phyloP scores from a whole-genome alignment of 2,329 filamentous ascomycete species.

The Mollisiaceae sp. region DNA sequence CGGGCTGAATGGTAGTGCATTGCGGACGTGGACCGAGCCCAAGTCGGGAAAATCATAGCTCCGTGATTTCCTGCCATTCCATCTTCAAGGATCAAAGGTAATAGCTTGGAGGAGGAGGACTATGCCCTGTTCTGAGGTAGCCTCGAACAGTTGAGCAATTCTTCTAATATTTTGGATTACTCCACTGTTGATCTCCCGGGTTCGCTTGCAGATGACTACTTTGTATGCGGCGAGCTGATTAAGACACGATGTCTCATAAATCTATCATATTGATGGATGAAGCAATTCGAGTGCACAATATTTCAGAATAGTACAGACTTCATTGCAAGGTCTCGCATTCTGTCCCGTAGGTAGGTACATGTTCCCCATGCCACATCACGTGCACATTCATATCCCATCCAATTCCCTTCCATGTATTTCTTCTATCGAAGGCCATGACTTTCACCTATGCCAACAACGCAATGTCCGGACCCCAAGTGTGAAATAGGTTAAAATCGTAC shows the following conservation, averaged over 20 bases:
- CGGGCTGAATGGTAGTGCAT: slow-evolving; percentile 38
- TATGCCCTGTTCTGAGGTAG: neutral
- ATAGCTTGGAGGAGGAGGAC: slow-evolving; percentile 27
- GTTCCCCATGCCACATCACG: no score
- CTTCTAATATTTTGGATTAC: neutral
- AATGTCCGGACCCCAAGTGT: no score
- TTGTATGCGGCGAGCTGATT: neutral
- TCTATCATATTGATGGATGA: no score
- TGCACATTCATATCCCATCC: no score
- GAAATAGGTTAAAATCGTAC: no score
- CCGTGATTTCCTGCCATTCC: slow-evolving; percentile 40
- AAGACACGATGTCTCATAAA: neutral
- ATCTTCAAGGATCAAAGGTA: slow-evolving; percentile 43
- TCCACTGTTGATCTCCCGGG: neutral
- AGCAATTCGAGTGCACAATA: no score
- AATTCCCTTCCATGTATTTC: no score
- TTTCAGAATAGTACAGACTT: no score
- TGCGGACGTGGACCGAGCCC: slow-evolving; percentile 37
- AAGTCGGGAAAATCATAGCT: slow-evolving; percentile 37
- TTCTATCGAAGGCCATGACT: no score
- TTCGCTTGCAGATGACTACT: neutral
- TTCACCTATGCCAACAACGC: no score
- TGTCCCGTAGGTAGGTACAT: no score
- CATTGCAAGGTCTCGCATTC: no score
- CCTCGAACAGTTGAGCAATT: neutral